Percentiles rank a stretch among this genome's conserved stretches.
Conservation (phyloP, 106 monocot species). For the Allium fistulosum region DNA sequence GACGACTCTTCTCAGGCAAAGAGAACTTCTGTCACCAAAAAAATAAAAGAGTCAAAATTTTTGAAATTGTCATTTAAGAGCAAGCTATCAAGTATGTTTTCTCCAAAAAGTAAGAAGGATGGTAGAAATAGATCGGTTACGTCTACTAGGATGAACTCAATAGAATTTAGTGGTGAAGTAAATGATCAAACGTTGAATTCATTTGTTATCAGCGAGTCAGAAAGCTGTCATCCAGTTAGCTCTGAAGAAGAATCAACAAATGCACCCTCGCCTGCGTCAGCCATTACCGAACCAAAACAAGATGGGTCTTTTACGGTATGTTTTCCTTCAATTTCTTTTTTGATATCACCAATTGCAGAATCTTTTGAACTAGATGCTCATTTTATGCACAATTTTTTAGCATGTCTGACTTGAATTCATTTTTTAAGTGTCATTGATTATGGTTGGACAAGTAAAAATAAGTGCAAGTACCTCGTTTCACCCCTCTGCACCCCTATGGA, state of each 20-base stretch:
- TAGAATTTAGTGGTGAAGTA: conserved; percentile 2
- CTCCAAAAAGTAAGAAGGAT: conserved; percentile 49
- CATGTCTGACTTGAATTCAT: background rate
- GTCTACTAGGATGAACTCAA: conserved; percentile 7
- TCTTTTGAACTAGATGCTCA: background rate
- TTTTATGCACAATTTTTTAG: background rate
- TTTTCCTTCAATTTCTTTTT: background rate
- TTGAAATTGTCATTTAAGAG: conserved; percentile 56
- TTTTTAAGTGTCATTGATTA: background rate
- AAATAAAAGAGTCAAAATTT: conserved; percentile 31
- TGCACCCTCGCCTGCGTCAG: conserved; percentile 13
- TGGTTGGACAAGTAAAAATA: background rate
- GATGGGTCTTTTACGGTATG: conserved; percentile 29
- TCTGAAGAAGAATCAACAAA: conserved; percentile 2
- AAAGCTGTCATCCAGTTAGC: conserved; percentile 1
- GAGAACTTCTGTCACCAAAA: conserved; percentile 29
- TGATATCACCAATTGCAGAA: background rate
- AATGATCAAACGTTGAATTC: conserved; percentile 5
- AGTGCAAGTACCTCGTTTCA: too few species aligned
- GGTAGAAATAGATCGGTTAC: conserved; percentile 26
- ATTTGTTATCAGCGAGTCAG: conserved; percentile 1
- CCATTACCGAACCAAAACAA: conserved; percentile 10
- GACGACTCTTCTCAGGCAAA: too few species aligned
- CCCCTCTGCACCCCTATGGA: too few species aligned
- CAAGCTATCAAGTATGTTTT: conserved; percentile 71